These are phyloP conservation scores for Forsythia viridissima DNA, from an alignment of 257 asterid species.

Conservation along the genomic window DNA sequence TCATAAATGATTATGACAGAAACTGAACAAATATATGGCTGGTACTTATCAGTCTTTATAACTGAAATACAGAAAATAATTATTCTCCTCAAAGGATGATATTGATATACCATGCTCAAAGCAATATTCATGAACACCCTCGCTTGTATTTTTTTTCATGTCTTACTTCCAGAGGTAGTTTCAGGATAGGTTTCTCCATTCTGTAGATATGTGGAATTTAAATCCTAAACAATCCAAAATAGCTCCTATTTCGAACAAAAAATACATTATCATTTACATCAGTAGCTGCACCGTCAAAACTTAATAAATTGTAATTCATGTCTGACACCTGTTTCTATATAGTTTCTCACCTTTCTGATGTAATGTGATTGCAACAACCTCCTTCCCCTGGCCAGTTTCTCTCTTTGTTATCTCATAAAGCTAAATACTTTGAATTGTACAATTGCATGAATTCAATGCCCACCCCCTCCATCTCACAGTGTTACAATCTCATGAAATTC, in stretches of 20 bases:
- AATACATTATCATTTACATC: constrained; percentile 11
- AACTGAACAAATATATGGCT: constrained; percentile 11
- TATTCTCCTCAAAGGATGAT: background rate
- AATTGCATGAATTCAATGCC: constrained; percentile 2
- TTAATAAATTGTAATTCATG: background rate
- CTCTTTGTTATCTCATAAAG: constrained; percentile 1
- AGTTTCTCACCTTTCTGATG: background rate
- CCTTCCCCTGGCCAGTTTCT: background rate
- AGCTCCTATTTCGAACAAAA: constrained; percentile 4
- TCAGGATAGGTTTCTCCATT: constrained; percentile 9
- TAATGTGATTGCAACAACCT: background rate
- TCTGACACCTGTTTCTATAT: background rate
- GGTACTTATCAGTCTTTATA: constrained; percentile 15
- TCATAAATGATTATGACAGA: constrained; percentile 14
- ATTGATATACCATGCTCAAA: constrained; percentile 9
- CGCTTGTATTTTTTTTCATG: constrained; percentile 5
- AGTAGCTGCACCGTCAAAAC: background rate
- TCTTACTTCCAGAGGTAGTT: constrained; percentile 19
- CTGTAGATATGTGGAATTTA: constrained; percentile 11
- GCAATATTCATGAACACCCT: constrained; percentile 5
- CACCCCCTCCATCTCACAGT: background rate
- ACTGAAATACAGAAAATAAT: background rate
- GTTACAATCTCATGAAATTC: background rate
- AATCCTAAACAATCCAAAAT: background rate
- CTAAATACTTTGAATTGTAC: constrained; percentile 6